These are phyloP conservation scores for Penicillium brevicompactum DNA, from an alignment of 2,329 filamentous ascomycete species.

Conservation along the genomic window DNA sequence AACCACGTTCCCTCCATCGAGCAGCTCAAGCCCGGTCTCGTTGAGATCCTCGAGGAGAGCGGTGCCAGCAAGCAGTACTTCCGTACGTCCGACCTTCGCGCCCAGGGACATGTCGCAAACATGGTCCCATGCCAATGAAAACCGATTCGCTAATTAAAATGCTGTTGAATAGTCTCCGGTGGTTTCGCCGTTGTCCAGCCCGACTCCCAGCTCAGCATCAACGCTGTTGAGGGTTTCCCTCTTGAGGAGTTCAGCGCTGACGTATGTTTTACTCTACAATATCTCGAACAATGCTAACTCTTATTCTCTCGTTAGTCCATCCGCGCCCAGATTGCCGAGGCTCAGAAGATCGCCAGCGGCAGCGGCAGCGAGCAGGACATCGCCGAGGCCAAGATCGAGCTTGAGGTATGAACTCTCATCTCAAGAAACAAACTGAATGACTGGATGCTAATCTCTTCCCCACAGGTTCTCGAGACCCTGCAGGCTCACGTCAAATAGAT, in stretches of 20 bases:
- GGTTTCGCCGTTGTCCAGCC: conserved; percentile 97
- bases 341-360: conserved; percentile 90
- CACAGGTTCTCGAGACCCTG: conserved; percentile 53
- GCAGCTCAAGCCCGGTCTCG: conserved; percentile 94
- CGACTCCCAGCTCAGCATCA: conserved; percentile 93
- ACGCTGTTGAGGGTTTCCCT: conserved; percentile 92
- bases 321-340: conserved; percentile 86
- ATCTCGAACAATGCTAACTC: conserved; percentile 5
- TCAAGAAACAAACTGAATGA: not conserved
- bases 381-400: conserved; percentile 97
- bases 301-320: conserved; percentile 59
- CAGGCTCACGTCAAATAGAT: conserved; percentile 53
- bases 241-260: conserved; percentile 96
- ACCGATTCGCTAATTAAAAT: conserved; percentile 21
- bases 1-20: conserved; percentile 99
- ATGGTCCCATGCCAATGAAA: conserved; percentile 5
- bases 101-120: conserved; percentile 4
- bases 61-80: conserved; percentile 94
- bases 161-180: conserved; percentile 71
- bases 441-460: conserved; percentile 9
- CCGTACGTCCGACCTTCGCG: conserved; percentile 63
- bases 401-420: conserved; percentile 71
- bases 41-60: conserved; percentile 94
- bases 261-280: conserved; percentile 39
- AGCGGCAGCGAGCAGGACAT: conserved; percentile 94